A percentile compares a stretch with the other conserved stretches of the same genome.
phyloP scores from a whole-genome alignment of 345 rosid genomes.

The Pistacia vera region DNA sequence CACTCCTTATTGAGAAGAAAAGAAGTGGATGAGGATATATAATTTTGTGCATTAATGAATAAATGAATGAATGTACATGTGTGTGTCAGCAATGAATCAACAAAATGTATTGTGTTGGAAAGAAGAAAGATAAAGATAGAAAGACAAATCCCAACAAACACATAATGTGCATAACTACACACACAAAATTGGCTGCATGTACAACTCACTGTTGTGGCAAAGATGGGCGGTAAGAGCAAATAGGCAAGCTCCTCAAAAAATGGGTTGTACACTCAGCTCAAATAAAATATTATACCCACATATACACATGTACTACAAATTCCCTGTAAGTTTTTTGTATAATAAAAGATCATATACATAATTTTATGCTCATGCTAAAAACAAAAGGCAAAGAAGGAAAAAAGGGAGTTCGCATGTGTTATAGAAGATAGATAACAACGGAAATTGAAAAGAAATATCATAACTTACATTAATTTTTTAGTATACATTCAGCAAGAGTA shows the following conservation, averaged over 20 bases:
- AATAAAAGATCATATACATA: background rate
- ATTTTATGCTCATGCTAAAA: slow-evolving; percentile 20
- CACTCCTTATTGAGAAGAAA: too few species aligned
- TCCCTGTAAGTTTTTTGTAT: background rate
- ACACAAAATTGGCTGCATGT: too few species aligned
- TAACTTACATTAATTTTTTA: background rate
- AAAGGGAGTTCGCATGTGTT: slow-evolving; percentile 12
- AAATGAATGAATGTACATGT: background rate
- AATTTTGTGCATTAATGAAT: too few species aligned
- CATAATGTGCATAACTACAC: too few species aligned
- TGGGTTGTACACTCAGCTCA: too few species aligned
- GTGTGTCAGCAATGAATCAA: slow-evolving; percentile 18
- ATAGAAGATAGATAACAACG: slow-evolving; percentile 3
- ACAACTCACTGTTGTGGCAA: background rate
- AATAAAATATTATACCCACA: background rate
- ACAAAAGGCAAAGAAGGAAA: slow-evolving; percentile 2
- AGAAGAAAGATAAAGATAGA: slow-evolving; percentile 16
- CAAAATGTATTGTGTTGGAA: slow-evolving; percentile 44
- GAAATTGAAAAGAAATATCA: slow-evolving; percentile 1
- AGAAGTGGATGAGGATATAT: too few species aligned
- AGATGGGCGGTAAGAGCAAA: slow-evolving; percentile 27
- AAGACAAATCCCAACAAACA: slow-evolving; percentile 48
- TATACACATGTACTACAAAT: background rate
- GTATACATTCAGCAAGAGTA: too few species aligned
- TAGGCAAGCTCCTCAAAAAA: slow-evolving; percentile 36